Percentiles rank a stretch among this genome's conserved stretches.
phyloP scores from a whole-genome alignment of 345 rosid species.

The Melaleuca alternifolia region DNA sequence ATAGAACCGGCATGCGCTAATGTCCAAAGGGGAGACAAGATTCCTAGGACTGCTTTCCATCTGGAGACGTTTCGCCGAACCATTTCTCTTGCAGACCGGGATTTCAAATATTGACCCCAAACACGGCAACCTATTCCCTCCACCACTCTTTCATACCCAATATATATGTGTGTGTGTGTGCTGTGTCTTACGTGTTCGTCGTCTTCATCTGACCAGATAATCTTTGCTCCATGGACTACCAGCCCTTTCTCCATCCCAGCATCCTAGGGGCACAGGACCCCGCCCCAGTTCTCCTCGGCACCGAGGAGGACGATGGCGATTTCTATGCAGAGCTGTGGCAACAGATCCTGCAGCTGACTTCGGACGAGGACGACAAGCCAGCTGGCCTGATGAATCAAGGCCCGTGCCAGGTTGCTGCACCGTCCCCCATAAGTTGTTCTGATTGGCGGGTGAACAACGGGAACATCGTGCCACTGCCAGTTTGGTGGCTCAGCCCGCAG shows the following conservation, averaged over 20 bases:
- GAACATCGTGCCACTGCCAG: constrained; percentile 1
- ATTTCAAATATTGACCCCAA: neutral
- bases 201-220: neutral
- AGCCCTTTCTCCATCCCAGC: neutral
- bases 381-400: neutral
- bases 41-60: constrained; percentile 7
- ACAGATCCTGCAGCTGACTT: constrained; percentile 35
- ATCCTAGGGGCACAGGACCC: neutral
- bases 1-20: neutral
- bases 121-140: no score
- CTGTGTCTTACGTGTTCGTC: neutral
- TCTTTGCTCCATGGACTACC: neutral
- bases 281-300: neutral
- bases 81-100: neutral
- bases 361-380: constrained; percentile 21
- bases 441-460: neutral
- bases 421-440: neutral
- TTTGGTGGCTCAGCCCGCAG: constrained; percentile 17
- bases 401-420: neutral
- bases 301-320: constrained; percentile 4
- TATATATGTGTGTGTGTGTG: neutral
- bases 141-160: neutral
- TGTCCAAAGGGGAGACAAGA: constrained; percentile 15
- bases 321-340: constrained; percentile 21
- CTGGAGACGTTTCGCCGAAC: constrained; percentile 9